Conservation (phyloP, 2,329 filamentous ascomycete species). For the Graphilbum ipis-grandicollis region DNA sequence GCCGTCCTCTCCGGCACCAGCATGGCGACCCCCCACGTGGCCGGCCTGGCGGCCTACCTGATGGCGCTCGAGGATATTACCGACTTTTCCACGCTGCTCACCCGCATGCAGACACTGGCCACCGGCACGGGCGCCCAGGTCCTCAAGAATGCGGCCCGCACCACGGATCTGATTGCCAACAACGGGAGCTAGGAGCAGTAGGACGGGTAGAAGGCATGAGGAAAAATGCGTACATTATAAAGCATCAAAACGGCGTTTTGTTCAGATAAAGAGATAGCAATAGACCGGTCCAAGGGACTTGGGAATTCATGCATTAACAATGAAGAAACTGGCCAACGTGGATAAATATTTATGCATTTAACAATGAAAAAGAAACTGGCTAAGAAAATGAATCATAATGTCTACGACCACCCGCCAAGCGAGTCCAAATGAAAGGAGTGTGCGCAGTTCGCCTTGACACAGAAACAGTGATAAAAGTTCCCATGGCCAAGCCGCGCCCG, state of each 20-base stretch:
- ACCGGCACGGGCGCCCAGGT: conserved; percentile 26
- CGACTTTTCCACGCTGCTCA: conserved; percentile 29
- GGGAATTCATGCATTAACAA: too few relatives aligned
- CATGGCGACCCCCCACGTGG: conserved; percentile 7
- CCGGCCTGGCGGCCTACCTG: conserved; percentile 9
- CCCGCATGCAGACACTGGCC: conserved; percentile 49
- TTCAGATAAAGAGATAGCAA: too few relatives aligned
- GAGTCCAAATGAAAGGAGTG: conserved; percentile 8
- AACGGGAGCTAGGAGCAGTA: conserved; percentile 25
- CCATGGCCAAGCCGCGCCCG: conserved; percentile 14
- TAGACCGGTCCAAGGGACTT: too few relatives aligned
- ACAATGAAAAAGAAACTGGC: too few relatives aligned
- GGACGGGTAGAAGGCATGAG: neutral
- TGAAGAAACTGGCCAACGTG: too few relatives aligned
- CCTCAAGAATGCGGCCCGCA: conserved; percentile 21
- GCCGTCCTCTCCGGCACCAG: conserved; percentile 6
- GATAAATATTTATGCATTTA: too few relatives aligned
- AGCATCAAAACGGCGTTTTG: too few relatives aligned
- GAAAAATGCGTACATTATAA: neutral
- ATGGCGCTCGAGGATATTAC: conserved; percentile 17
- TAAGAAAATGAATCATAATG: too few relatives aligned
- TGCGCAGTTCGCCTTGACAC: conserved; percentile 14
- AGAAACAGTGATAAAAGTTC: neutral
- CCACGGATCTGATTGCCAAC: conserved; percentile 37
- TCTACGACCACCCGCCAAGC: too few relatives aligned